phyloP scores from a whole-genome alignment of 108 stramenopile genomes.

The Epithemia pelagica region DNA sequence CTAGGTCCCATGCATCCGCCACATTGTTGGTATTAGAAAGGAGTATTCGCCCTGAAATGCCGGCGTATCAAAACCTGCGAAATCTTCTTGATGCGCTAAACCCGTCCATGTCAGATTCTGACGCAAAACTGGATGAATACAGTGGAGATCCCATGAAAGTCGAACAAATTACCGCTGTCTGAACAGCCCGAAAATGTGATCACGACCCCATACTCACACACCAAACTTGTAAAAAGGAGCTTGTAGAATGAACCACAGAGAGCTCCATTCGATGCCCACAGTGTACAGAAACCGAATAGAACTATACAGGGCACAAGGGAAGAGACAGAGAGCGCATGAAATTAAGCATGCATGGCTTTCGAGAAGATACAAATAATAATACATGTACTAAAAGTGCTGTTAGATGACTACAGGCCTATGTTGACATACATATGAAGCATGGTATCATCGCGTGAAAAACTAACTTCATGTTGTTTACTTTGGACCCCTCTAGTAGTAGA shows the following conservation, averaged over 20 bases:
- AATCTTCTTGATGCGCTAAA: constrained; percentile 26
- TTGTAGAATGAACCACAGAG: not conserved
- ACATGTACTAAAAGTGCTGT: no score
- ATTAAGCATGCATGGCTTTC: no score
- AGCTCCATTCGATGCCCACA: not conserved
- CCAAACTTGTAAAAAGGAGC: not conserved
- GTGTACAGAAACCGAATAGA: not conserved
- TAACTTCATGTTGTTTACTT: no score
- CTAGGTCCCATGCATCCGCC: constrained; percentile 24
- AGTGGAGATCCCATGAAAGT: not conserved
- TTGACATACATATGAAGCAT: no score
- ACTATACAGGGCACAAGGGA: not conserved
- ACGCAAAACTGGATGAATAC: not conserved
- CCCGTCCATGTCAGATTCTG: not conserved
- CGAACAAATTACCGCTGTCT: not conserved
- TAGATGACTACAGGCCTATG: no score
- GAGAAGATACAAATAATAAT: no score
- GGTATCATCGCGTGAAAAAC: no score
- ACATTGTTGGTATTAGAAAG: constrained; percentile 41
- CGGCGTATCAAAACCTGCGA: constrained; percentile 25
- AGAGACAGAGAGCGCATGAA: no score
- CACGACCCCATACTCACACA: not conserved
- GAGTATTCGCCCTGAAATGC: constrained; percentile 40
- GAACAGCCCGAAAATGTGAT: not conserved
- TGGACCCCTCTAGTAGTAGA: no score